Evolutionary conservation across 2,329 filamentous ascomycete genomes (phyloP), one percentile per base, ranked within the genome.

Genomic region (Paracorniculantispora psalliotae): DNA sequence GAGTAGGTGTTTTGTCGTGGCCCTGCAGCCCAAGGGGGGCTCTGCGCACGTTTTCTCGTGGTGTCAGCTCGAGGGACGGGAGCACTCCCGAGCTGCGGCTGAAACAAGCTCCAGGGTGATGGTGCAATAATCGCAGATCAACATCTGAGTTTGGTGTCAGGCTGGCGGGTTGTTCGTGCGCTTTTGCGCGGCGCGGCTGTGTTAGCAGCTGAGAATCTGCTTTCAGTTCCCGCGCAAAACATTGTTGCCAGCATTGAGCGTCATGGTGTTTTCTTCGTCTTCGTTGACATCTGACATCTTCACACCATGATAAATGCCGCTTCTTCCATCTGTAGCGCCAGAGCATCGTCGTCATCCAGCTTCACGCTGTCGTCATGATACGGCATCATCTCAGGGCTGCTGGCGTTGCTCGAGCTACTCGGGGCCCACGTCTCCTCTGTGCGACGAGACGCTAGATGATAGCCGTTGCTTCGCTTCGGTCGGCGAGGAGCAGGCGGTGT

Each of bases 391-490:
- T 52, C 56, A 5, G 56, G 56, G 30, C 56, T 52, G 44, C 48
- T 58, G 28, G 21, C 28, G n/a, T 35, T 57, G 56, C 56, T 58
- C 28, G 19, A 37, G 33, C 25, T 57, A 48, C 56, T 58, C 39
- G 19, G 23, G 2, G 39, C 19, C 52, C 59, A 52, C 1, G 46
- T 17, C 10, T 60, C 52, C 21, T 47, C 53, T 2, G 47, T 23
- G 17, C 47, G 59, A 5, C 25, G 52, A 17, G 52, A 33, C 4
- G 30, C 30, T 1, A 60, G 30, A n/a, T 60, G 59, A 19, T 56
- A 57, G 3, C 46, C 59, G 3, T 60, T 60, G 21, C 52, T 43
- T 19, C 59, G 51, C 30, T 50, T 60, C 37, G 59, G 59, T 5
- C 59, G 59, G 4, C 51, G 28, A 15, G 52, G 39, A 2, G 26